Conservation (phyloP, 495 filamentous ascomycete species). For the Aspergillus panamensis region DNA sequence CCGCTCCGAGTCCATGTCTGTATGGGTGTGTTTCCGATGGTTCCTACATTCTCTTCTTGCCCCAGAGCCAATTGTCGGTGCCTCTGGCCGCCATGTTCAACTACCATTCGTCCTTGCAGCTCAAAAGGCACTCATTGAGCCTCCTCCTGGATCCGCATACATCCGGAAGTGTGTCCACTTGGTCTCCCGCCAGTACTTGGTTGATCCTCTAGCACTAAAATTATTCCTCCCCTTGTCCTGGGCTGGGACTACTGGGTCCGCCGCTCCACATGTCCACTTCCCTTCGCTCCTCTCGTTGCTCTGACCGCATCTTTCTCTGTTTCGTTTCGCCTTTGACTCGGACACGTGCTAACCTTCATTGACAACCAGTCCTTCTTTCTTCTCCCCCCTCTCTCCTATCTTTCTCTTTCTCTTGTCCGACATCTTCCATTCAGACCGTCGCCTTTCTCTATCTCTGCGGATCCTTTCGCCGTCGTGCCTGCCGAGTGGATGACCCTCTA, state of each 20-base stretch:
- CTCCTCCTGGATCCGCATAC: slow-evolving; percentile 1
- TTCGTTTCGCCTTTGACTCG: slow-evolving; percentile 11
- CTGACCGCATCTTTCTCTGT: slow-evolving; percentile 11
- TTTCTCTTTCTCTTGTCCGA: not conserved
- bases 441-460: not conserved
- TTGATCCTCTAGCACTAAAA: not conserved
- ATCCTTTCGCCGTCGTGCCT: not conserved
- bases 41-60: not conserved
- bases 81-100: not conserved
- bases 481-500: slow-evolving; percentile 7
- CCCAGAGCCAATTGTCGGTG: not conserved
- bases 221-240: not conserved
- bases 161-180: not conserved
- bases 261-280: slow-evolving; percentile 12
- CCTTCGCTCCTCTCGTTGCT: slow-evolving; percentile 1
- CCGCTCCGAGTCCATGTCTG: not conserved
- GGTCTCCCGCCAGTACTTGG: not conserved
- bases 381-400: not conserved
- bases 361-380: not conserved
- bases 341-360: slow-evolving; percentile 18
- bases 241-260: not conserved
- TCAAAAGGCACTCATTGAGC: not conserved
- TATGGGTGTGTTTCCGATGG: not conserved
- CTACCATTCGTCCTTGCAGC: not conserved
- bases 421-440: not conserved